Conservation (phyloP, 2,329 filamentous ascomycete genomes). For the Colletotrichum neosansevieriae region DNA sequence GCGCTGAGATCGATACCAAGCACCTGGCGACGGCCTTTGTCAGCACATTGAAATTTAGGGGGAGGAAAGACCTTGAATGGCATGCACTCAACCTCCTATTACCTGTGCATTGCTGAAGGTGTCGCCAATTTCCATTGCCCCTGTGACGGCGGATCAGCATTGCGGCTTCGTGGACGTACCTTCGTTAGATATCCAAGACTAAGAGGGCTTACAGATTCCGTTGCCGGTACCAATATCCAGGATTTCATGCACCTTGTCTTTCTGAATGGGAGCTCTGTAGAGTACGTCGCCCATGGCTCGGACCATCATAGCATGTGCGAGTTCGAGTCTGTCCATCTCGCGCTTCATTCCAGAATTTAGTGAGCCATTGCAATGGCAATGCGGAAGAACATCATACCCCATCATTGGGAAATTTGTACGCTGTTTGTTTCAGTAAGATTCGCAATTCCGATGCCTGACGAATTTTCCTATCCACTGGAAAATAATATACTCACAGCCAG, state of each 20-base stretch:
- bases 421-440: not conserved
- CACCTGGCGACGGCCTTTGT: not conserved
- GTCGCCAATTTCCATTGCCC: conserved; percentile 26
- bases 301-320: conserved; percentile 22
- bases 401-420: conserved; percentile 19
- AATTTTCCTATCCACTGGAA: too few relatives aligned
- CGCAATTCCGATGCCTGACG: too few relatives aligned
- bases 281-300: conserved; percentile 14
- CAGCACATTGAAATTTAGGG: too few relatives aligned
- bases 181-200: too few relatives aligned
- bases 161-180: too few relatives aligned
- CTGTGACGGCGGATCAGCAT: not conserved
- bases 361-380: too few relatives aligned
- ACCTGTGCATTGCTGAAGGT: conserved; percentile 22
- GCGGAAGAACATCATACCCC: not conserved
- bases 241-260: conserved; percentile 49
- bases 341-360: not conserved
- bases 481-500: too few relatives aligned
- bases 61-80: too few relatives aligned
- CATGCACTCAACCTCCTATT: not conserved
- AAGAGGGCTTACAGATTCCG: conserved; percentile 62
- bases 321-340: conserved; percentile 20
- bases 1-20: conserved; percentile 33
- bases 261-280: conserved; percentile 5
- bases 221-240: conserved; percentile 71